Conservation (phyloP, 2,329 filamentous ascomycete genomes). For the Pseudopyrenochaeta lycopersici region DNA sequence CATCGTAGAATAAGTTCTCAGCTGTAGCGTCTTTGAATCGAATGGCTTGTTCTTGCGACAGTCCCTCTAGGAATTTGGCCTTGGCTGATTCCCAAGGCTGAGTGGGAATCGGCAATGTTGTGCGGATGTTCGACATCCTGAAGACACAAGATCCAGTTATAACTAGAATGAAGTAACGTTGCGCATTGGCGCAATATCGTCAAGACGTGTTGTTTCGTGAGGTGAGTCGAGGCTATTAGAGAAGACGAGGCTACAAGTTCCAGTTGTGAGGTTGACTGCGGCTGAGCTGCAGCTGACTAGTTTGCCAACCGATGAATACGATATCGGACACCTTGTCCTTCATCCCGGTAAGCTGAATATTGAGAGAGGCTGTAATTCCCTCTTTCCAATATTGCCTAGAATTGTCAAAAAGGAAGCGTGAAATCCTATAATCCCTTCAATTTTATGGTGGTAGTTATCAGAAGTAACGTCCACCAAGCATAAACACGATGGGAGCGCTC, state of each 20-base stretch:
- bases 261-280: background rate
- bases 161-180: background rate
- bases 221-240: background rate
- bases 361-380: too few relatives aligned
- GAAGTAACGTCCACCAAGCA: too few relatives aligned
- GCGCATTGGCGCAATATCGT: background rate
- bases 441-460: too few relatives aligned
- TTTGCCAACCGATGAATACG: background rate
- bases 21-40: slow-evolving; percentile 23
- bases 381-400: too few relatives aligned
- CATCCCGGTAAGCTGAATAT: background rate
- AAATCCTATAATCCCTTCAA: too few relatives aligned
- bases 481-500: too few relatives aligned
- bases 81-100: slow-evolving; percentile 32
- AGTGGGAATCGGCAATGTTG: slow-evolving; percentile 19
- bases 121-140: slow-evolving; percentile 19
- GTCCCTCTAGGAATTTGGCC: slow-evolving; percentile 19
- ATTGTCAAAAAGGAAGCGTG: too few relatives aligned
- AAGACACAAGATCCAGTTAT: background rate
- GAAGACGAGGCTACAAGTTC: background rate
- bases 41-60: slow-evolving; percentile 11
- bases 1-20: slow-evolving; percentile 33
- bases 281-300: background rate
- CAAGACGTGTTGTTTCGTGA: background rate
- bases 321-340: background rate